These are phyloP conservation scores for Rhynchospora tenuis DNA, from an alignment of 176 grass and related monocot genomes.

Conservation along the genomic window DNA sequence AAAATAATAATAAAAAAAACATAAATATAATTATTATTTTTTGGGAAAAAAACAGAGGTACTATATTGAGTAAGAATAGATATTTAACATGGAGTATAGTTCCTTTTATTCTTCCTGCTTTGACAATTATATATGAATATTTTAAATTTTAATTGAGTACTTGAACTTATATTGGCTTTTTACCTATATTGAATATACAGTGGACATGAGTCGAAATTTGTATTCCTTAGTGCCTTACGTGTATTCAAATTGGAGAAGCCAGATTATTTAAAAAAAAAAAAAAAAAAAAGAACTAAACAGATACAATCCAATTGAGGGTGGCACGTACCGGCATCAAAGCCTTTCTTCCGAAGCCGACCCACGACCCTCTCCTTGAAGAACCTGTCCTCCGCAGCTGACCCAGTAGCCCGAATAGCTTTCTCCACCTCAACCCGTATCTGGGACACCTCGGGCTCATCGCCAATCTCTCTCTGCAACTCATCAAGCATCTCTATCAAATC, in stretches of 20 bases:
- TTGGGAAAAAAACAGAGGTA: too few relatives aligned
- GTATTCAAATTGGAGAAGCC: neutral
- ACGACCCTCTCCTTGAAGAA: conserved; percentile 28
- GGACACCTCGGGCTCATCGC: conserved; percentile 29
- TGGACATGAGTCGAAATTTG: too few relatives aligned
- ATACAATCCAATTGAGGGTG: neutral
- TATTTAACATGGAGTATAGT: too few relatives aligned
- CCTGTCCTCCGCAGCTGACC: conserved; percentile 4
- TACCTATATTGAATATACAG: too few relatives aligned
- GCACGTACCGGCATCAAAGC: conserved; percentile 52
- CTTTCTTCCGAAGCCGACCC: conserved; percentile 31
- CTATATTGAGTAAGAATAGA: too few relatives aligned
- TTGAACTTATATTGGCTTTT: too few relatives aligned
- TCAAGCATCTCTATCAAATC: conserved; percentile 30
- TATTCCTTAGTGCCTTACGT: neutral
- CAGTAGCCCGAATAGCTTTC: conserved; percentile 28
- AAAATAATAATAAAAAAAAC: neutral
- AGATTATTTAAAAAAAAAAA: neutral
- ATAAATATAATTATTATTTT: neutral
- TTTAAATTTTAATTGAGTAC: too few relatives aligned
- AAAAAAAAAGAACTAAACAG: neutral
- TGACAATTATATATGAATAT: too few relatives aligned
- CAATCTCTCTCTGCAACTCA: conserved; percentile 27
- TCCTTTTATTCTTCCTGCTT: too few relatives aligned
- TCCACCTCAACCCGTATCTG: conserved; percentile 51